Base-by-base conservation (phyloP, 176 grass and related monocot genomes). In the Secale cereale region DNA sequence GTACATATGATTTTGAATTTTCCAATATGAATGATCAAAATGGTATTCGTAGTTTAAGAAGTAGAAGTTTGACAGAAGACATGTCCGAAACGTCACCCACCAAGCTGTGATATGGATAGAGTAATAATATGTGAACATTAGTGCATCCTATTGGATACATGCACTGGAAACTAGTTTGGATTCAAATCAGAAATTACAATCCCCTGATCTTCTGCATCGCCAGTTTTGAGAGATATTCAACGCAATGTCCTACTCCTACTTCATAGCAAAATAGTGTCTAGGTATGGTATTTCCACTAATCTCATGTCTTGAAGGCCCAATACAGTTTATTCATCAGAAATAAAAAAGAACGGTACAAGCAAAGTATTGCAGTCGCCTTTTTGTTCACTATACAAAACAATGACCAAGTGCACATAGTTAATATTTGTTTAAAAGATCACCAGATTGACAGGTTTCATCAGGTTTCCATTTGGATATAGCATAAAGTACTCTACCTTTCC, bases 401-500 rank as follows among this genome's bases (percentile, higher is more conserved):
- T 45, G 41, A 45, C 41, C 43, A 45, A 11, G 40, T 13, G 4
- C 40, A 12, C 40, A 43, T 12, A 43, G 43, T 46, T 46, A 41
- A 41, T 41, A 11, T 41, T 3, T 10, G 40, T 45, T 45, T 13
- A 14, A 45, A 12, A 45, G 11, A 13, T 1, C 41, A 45, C 11
- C 11, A 45, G 41, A 45, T 45, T 45, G 11, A 19, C 48, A 19
- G 17, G 48, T 19, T 52, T 52, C 48, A 54, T 90, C 81, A 43
- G 80, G 35, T 56, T 86, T 82, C 88, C 88, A 90, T 78, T 72
- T 63, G 14, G 79, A 86, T 28, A 86, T 3, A 15, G 88, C 83
- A 83, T 70, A 78, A 3, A 76, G 37, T 52, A 79, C 60, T n/a
- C 84, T 83, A 68, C 88, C 83, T 59, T 86, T 90, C 88, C 88